Evolutionary conservation across 2,329 filamentous ascomycete species (phyloP), one percentile per base, ranked within the genome.

Genomic region (Colletotrichum lentis): DNA sequence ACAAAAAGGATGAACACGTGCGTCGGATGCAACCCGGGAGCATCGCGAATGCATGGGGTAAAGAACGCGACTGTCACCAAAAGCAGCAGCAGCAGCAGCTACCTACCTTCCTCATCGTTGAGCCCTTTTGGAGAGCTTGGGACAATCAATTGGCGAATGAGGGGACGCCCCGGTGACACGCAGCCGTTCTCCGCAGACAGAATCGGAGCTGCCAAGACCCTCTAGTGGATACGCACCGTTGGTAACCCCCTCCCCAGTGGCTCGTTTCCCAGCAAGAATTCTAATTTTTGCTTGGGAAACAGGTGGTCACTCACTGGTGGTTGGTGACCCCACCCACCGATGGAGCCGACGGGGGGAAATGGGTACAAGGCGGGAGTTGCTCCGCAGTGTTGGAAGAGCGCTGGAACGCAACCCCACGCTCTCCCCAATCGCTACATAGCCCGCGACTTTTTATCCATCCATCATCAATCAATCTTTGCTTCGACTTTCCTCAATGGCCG

Each of bases 101-200:
- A n/a, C n/a, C n/a, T n/a, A 62, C 37, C 64, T 63, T 57, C 64
- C 59, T 39, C 46, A 47, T 64, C 64, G 55, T 46, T 24, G 24
- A 53, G 46, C 46, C 46, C 31, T 39, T 39, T 10, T 27, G n/a
- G 20, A 43, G 31, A 65, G 65, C 43, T 60, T 6, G 53, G 14
- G 60, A 50, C 24, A 6, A 20, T 5, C 41, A 65, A 65, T 68
- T 65, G 65, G 24, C 65, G 50, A 68, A 68, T 68, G 20, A 61
- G 47, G 27, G 24, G 43, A 41, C 62, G 52, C 44, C 37, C 61
- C 56, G 50, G 18, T 37, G 43, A 44, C 65, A 68, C 65, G 55
- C 62, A 27, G 55, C 49, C 16, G 35, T 37, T 1, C 39, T 24
- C 65, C 62, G 50, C 55, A 60, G 49, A 20, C 11, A 37, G 18